Evolutionary conservation across 441 rosid species (phyloP).

Genomic region (Bocquillonia castaneifolia): DNA sequence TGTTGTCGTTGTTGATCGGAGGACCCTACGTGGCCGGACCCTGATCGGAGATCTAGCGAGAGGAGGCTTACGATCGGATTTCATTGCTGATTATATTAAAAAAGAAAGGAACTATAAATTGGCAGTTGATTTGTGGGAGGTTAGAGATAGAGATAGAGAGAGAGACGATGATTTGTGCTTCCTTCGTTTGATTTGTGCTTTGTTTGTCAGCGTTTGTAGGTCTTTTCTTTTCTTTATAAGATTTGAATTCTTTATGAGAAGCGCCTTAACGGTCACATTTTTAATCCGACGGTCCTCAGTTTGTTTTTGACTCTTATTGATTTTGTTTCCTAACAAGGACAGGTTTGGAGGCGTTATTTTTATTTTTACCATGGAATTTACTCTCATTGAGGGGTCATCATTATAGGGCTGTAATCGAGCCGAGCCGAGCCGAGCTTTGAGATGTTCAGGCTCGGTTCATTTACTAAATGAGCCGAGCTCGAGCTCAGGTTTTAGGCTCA

Average conservation of each 20-base stretch:
- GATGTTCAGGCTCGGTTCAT: no score
- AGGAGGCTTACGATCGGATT: constrained; percentile 59
- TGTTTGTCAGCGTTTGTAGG: not conserved
- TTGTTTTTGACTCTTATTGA: not conserved
- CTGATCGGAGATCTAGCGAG: constrained; percentile 67
- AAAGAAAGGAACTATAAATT: no score
- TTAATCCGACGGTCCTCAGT: constrained; percentile 14
- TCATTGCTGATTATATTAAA: constrained; percentile 40
- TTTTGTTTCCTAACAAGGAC: not conserved
- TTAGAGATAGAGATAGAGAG: constrained; percentile 1
- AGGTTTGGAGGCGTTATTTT: not conserved
- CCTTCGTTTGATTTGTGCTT: not conserved
- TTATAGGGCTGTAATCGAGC: no score
- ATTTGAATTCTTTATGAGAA: not conserved
- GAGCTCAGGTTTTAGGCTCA: no score
- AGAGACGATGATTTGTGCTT: not conserved
- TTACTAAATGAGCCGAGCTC: no score
- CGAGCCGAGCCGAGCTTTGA: no score
- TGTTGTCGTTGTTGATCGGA: constrained; percentile 34
- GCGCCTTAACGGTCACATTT: constrained; percentile 25
- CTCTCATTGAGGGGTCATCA: no score
- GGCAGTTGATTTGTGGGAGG: no score
- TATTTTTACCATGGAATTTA: no score
- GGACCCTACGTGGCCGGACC: constrained; percentile 49
- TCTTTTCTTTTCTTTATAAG: not conserved